These are phyloP conservation scores for Mycena citricolor DNA, from an alignment of 1,284 basidiomycete species.

Conservation along the genomic window DNA sequence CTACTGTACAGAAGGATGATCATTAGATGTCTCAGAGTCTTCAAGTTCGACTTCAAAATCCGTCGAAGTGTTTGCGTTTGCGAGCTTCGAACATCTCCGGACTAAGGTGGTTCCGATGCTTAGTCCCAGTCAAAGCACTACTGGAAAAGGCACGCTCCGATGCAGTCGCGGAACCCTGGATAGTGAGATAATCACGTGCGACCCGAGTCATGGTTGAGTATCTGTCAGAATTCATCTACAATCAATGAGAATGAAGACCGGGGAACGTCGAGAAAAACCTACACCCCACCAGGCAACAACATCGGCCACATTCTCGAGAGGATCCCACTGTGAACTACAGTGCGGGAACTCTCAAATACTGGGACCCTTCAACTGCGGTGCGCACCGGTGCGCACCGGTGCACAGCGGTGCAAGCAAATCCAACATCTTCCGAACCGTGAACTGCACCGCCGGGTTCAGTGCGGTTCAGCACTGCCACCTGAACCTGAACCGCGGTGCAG, in stretches of 20 bases:
- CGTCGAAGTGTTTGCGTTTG: conserved; percentile 13
- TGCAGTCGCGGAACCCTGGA: conserved; percentile 26
- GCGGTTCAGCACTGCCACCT: too few species aligned
- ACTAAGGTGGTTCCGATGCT: conserved; percentile 18
- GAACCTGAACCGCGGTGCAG: too few species aligned
- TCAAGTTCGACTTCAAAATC: background rate
- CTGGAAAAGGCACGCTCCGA: conserved; percentile 27
- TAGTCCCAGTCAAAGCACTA: conserved; percentile 20
- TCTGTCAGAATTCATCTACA: background rate
- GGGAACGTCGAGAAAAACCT: conserved; percentile 8
- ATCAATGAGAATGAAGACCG: background rate
- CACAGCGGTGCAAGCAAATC: too few species aligned
- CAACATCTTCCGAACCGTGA: too few species aligned
- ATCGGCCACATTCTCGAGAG: background rate
- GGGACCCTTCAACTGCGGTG: too few species aligned
- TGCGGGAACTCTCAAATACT: too few species aligned
- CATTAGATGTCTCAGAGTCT: background rate
- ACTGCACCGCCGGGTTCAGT: too few species aligned
- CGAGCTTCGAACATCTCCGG: conserved; percentile 23
- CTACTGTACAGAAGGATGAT: background rate
- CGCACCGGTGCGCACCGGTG: too few species aligned
- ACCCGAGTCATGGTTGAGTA: conserved; percentile 24
- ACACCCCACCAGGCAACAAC: conserved; percentile 23
- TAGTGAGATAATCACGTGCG: conserved; percentile 28
- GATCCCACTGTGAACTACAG: too few species aligned